phyloP scores from a whole-genome alignment of 148 eudicot genomes.

The Silene conica region DNA sequence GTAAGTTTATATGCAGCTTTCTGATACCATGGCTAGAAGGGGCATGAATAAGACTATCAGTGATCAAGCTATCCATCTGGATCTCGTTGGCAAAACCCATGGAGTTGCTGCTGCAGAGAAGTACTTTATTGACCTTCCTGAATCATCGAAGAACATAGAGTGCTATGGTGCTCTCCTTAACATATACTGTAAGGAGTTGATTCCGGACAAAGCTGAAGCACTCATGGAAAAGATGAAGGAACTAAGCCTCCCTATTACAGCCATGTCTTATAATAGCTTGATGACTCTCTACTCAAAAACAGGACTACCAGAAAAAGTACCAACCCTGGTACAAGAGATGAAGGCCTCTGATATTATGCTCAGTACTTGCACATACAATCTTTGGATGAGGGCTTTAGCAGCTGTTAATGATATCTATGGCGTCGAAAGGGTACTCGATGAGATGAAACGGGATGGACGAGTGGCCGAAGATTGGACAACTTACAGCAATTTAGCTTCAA shows the following conservation, averaged over 20 bases:
- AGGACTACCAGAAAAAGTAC: conserved; percentile 60
- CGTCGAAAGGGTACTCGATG: conserved; percentile 83
- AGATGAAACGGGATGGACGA: conserved; percentile 89
- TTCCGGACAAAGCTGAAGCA: conserved; percentile 77
- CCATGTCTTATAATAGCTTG: conserved; percentile 86
- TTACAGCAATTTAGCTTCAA: conserved; percentile 91
- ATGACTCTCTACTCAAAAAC: conserved; percentile 74
- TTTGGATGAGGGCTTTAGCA: conserved; percentile 95
- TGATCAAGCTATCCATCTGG: conserved; percentile 95
- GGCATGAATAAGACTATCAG: conserved; percentile 84
- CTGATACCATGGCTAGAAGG: conserved; percentile 71
- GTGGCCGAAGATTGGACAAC: conserved; percentile 86
- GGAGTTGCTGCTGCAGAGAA: conserved; percentile 77
- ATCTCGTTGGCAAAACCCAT: conserved; percentile 70
- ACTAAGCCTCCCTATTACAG: conserved; percentile 58
- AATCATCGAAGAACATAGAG: conserved; percentile 57
- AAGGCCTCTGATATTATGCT: conserved; percentile 68
- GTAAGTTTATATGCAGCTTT: conserved; percentile 50
- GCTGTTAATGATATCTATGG: conserved; percentile 64
- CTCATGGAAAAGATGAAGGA: conserved; percentile 94
- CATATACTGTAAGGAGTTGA: conserved; percentile 77
- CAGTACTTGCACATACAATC: conserved; percentile 69
- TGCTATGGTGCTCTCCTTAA: conserved; percentile 88
- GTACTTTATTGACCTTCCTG: conserved; percentile 71
- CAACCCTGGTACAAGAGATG: conserved; percentile 80